Conservation (phyloP, 176 grass and related monocot species). For the Microstegium vimineum region DNA sequence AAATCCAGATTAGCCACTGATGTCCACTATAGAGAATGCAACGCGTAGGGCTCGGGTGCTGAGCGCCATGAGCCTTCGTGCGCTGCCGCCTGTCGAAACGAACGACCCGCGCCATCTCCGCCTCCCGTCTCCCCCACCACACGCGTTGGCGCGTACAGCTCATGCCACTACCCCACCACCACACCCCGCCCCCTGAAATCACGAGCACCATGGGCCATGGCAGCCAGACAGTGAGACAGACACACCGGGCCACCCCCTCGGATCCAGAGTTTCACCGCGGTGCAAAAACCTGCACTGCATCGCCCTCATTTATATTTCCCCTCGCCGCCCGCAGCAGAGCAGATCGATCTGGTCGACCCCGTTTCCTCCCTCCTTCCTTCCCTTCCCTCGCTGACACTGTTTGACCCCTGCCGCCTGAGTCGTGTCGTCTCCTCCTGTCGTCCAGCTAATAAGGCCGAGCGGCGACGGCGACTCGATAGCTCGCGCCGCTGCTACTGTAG, state of each 20-base stretch:
- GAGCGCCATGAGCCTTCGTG: too few species aligned
- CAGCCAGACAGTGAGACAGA: background rate
- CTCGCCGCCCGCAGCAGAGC: background rate
- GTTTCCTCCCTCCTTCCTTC: background rate
- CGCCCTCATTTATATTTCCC: slow-evolving; percentile 22
- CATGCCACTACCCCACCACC: background rate
- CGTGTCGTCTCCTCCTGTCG: background rate
- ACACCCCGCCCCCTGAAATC: background rate
- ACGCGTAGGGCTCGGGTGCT: background rate
- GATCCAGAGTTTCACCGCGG: background rate
- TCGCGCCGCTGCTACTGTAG: too few species aligned
- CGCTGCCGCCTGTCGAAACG: too few species aligned
- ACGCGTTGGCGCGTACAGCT: slow-evolving; percentile 2
- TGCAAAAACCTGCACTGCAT: background rate
- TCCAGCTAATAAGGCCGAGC: background rate
- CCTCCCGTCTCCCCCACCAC: background rate
- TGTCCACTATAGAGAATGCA: background rate
- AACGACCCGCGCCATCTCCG: too few species aligned
- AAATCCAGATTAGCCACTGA: background rate
- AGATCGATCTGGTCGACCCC: background rate
- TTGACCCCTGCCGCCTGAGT: slow-evolving; percentile 30
- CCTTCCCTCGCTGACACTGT: background rate
- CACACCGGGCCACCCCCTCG: background rate
- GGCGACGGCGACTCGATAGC: background rate
- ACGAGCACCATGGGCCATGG: background rate